These are phyloP conservation scores for Inosperma sp. DNA, from an alignment of 768 basidiomycete genomes.

Conservation along the genomic window DNA sequence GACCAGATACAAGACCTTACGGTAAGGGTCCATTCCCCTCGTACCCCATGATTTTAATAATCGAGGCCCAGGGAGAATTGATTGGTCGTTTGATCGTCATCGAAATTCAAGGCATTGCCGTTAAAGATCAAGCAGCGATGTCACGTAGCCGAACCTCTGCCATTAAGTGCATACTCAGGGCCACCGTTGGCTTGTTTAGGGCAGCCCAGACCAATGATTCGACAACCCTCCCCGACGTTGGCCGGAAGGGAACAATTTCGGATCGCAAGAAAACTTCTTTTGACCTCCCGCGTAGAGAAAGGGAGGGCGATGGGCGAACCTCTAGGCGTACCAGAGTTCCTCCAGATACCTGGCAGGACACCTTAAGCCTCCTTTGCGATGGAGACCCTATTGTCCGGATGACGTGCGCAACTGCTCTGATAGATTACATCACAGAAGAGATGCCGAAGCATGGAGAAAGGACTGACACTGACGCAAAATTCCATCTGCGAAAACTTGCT, in stretches of 20 bases:
- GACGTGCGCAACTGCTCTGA: conserved; percentile 69
- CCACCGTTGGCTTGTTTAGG: conserved; percentile 64
- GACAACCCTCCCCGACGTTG: conserved; percentile 10
- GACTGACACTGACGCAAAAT: conserved; percentile 42
- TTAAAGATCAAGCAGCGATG: conserved; percentile 31
- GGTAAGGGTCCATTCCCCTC: conserved; percentile 27
- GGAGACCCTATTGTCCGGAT: conserved; percentile 69
- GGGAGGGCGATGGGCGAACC: conserved; percentile 30
- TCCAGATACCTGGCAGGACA: conserved; percentile 90
- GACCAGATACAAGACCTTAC: conserved; percentile 94
- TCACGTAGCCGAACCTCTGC: conserved; percentile 52
- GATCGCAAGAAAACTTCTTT: conserved; percentile 14
- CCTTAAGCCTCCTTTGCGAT: conserved; percentile 80
- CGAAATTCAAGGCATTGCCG: conserved; percentile 57
- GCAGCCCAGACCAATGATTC: conserved; percentile 51
- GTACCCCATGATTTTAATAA: conserved; percentile 3
- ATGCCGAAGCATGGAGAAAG: conserved; percentile 59
- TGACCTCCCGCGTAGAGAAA: conserved; percentile 27
- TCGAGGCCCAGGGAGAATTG: conserved; percentile 56
- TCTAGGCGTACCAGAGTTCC: conserved; percentile 65
- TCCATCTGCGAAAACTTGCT: conserved; percentile 41
- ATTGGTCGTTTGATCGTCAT: conserved; percentile 68
- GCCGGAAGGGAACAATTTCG: neutral
- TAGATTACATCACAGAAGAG: conserved; percentile 74
- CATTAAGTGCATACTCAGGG: conserved; percentile 64